Conservation (phyloP, 257 asterid species). For the Nyctanthes arbortristis region DNA sequence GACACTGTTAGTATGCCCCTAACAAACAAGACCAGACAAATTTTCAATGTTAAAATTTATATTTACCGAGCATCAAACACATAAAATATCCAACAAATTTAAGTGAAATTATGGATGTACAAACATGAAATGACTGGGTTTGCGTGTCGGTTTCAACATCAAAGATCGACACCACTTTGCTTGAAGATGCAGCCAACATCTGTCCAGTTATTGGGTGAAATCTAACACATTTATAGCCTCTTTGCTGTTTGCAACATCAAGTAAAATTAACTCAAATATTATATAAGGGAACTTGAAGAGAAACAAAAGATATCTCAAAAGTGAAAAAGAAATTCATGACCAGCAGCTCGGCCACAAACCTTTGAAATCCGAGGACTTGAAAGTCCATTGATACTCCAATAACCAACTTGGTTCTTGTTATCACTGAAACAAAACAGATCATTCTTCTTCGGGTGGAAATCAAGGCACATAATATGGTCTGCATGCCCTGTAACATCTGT, state of each 20-base stretch:
- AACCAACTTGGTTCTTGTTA: constrained; percentile 69
- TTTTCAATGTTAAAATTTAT: neutral
- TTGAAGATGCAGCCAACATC: constrained; percentile 90
- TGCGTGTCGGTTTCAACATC: constrained; percentile 94
- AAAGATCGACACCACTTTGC: constrained; percentile 75
- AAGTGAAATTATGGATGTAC: neutral
- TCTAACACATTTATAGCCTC: constrained; percentile 94
- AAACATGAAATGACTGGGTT: constrained; percentile 85
- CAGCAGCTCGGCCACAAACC: constrained; percentile 39
- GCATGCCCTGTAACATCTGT: constrained; percentile 73
- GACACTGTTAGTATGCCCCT: constrained; percentile 80
- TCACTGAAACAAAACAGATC: constrained; percentile 95
- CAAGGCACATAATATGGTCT: constrained; percentile 82
- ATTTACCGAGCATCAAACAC: neutral
- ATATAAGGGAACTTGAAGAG: neutral
- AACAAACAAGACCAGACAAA: constrained; percentile 27
- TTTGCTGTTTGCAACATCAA: constrained; percentile 56
- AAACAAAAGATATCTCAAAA: neutral
- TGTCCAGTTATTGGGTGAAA: constrained; percentile 88
- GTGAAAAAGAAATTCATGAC: constrained; percentile 10
- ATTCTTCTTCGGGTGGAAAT: constrained; percentile 91
- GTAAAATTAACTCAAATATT: constrained; percentile 12
- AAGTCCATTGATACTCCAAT: constrained; percentile 72
- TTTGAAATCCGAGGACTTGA: constrained; percentile 69
- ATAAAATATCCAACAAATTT: neutral